Evolutionary conservation across 306 rosid genomes (phyloP).

Genomic region (Rosa lucieae): DNA sequence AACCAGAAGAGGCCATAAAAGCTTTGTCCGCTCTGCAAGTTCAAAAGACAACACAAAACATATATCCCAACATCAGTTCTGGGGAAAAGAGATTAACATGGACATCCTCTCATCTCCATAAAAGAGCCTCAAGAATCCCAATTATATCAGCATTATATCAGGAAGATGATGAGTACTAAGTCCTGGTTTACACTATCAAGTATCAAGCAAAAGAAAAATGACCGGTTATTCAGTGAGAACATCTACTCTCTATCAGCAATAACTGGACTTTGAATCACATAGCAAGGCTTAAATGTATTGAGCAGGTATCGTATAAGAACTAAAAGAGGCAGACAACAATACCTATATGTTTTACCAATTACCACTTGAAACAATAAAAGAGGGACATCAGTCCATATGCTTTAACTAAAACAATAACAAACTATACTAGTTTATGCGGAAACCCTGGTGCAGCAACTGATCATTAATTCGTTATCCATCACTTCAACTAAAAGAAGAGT

Average conservation of each 20-base stretch:
- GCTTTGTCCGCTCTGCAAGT: constrained; percentile 70
- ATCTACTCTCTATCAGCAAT: background rate
- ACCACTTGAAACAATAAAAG: background rate
- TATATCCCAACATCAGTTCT: background rate
- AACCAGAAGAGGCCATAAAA: constrained; percentile 92
- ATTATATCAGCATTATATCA: background rate
- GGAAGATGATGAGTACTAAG: background rate
- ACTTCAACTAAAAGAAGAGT: background rate
- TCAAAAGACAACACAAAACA: constrained; percentile 10
- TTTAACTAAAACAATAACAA: background rate
- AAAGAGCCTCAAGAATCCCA: background rate
- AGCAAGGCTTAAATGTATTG: background rate
- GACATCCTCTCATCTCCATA: constrained; percentile 10
- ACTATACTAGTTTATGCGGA: background rate
- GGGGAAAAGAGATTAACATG: background rate
- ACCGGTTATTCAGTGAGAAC: background rate
- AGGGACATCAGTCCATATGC: background rate
- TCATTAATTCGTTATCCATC: background rate
- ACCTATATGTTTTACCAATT: background rate
- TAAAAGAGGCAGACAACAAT: background rate
- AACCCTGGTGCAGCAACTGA: background rate
- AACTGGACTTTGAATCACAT: background rate
- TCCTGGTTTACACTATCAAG: constrained; percentile 2
- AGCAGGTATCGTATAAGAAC: background rate
- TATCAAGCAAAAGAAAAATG: background rate